These are phyloP conservation scores for Neurospora crassa DNA, from an alignment of 2,329 filamentous ascomycete species.

Conservation along the genomic window DNA sequence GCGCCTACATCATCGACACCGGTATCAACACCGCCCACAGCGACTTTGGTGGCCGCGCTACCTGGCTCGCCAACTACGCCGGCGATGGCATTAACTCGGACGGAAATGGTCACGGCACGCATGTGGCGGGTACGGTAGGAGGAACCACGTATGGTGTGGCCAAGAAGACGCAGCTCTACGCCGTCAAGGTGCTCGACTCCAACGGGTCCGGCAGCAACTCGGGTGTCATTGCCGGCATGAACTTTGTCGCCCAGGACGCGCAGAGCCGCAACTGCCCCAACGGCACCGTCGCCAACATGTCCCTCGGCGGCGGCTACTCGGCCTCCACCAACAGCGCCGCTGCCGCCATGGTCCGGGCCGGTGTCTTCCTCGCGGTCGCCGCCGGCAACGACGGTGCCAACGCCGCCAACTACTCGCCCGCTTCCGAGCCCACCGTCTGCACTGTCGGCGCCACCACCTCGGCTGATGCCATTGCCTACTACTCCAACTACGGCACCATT, in stretches of 20 bases:
- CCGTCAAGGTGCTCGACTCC: constrained; percentile 35
- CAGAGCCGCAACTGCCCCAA: constrained; percentile 27
- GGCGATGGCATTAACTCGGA: constrained; percentile 27
- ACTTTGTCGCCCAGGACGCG: constrained; percentile 30
- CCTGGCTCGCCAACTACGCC: constrained; percentile 28
- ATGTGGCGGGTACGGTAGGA: constrained; percentile 36
- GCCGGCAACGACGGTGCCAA: constrained; percentile 42
- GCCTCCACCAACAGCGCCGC: constrained; percentile 41
- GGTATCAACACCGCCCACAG: constrained; percentile 33
- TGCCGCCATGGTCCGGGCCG: constrained; percentile 31
- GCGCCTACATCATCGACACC: constrained; percentile 36
- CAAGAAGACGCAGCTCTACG: constrained; percentile 33
- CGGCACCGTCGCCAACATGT: constrained; percentile 46
- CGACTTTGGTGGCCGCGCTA: constrained; percentile 34
- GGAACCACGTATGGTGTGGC: constrained; percentile 34
- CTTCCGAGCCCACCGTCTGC: constrained; percentile 37
- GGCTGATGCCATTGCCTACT: constrained; percentile 31
- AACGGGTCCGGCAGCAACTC: constrained; percentile 28
- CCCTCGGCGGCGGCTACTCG: constrained; percentile 39
- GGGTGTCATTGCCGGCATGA: constrained; percentile 34
- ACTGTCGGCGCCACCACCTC: constrained; percentile 41
- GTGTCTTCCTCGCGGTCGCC: constrained; percentile 45
- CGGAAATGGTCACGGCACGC: constrained; percentile 38
- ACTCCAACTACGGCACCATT: constrained; percentile 41
- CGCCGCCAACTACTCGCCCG: constrained; percentile 35